Base-by-base conservation (phyloP, 441 rosid species). In the Bruguiera hainesii region DNA sequence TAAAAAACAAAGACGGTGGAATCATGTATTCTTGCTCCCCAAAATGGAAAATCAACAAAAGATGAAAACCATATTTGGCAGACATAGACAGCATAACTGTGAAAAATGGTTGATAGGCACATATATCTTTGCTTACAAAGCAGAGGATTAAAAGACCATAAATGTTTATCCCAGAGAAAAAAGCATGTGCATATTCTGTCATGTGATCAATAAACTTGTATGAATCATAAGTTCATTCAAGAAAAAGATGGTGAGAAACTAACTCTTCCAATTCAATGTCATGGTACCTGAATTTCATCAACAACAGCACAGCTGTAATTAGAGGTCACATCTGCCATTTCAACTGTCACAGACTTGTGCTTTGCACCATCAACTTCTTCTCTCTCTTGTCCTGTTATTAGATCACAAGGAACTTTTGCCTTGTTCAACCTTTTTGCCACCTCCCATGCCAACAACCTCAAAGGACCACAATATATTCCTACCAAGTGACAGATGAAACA, bases 391-490 rank as follows among this genome's bases (percentile, higher is more conserved):
- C 98, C 97, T 1, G 97, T 93, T 39, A 93, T 79, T 75, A 94
- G 76, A 82, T 89, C 91, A 80, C 97, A 94, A 11, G 93, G 93
- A 74, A 94, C 93, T 19, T 82, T 87, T 65, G 86, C 87, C 78
- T 87, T 91, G 81, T 93, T 93, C 82, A 93, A 77, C 60, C 92
- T 83, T 75, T 85, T 84, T 21, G 96, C 89, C 67, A 93, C 93
- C 75, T 93, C 97, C 95, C 96, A 89, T 58, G 98, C 98, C 80
- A 93, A 76, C 80, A 90, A 81, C 78, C 98, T 87, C 77, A 93
- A 81, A 37, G 98, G 97, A 75, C 98, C 97, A 73, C 98, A 93
- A 81, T 93, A 93, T 70, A 93, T 82, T 13, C 98, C 97, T 93
- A 71, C 71, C 79, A 60, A 69, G 67, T 48, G 48, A 55, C 25